Evolutionary conservation across 2,329 filamentous ascomycete species (phyloP).

Genomic region (Akanthomyces muscarius): DNA sequence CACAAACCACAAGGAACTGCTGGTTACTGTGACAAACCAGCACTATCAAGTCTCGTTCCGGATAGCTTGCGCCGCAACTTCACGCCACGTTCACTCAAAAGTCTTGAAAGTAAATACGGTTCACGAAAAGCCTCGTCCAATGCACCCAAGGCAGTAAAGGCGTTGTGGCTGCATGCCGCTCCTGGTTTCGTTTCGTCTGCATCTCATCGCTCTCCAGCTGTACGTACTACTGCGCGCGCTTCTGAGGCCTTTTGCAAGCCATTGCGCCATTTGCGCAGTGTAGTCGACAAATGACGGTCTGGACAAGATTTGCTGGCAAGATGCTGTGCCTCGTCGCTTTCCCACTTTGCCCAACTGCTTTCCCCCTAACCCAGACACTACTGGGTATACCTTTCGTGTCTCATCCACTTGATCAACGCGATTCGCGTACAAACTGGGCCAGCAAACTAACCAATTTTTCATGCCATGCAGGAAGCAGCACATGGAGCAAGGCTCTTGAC

Average conservation of each 20-base stretch:
- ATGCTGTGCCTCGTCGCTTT: background rate
- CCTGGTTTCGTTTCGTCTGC: slow-evolving; percentile 1
- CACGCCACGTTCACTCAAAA: background rate
- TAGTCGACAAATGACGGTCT: background rate
- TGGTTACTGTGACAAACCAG: background rate
- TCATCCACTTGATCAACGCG: background rate
- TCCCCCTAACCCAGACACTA: background rate
- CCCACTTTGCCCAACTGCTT: background rate
- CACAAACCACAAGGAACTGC: background rate
- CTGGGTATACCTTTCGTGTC: background rate
- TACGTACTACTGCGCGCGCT: background rate
- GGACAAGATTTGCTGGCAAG: background rate
- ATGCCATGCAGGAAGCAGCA: background rate
- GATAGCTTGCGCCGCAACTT: background rate
- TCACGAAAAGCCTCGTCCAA: background rate
- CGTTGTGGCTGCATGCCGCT: background rate
- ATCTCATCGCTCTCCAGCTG: background rate
- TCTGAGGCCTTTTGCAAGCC: background rate
- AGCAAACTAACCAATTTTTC: background rate
- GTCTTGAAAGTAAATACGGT: background rate
- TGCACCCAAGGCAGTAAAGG: background rate
- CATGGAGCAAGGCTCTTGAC: too few relatives aligned
- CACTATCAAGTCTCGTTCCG: background rate
- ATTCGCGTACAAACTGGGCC: background rate
- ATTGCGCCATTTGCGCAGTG: background rate